Conservation (phyloP, 805 yeast species). For the Starmerella geochares region DNA sequence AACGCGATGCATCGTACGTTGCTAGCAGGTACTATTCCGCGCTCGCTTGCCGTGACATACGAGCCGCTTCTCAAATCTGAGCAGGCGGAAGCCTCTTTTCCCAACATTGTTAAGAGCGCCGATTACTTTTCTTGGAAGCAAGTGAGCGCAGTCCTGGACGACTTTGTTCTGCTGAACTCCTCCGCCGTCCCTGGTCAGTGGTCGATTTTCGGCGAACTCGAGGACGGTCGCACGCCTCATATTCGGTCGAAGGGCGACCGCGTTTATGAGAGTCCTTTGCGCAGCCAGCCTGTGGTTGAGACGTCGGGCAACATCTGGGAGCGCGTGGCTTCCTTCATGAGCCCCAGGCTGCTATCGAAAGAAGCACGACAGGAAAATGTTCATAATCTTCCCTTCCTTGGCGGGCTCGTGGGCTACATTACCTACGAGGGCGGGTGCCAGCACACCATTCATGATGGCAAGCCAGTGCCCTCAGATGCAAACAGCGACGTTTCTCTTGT, state of each 20-base stretch:
- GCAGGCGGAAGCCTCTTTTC: background rate
- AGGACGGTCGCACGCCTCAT: conserved; percentile 16
- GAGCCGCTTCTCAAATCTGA: background rate
- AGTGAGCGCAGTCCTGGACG: conserved; percentile 26
- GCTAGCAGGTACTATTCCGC: conserved; percentile 8
- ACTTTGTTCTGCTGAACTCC: conserved; percentile 59
- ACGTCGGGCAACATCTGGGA: conserved; percentile 11
- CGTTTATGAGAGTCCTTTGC: conserved; percentile 19
- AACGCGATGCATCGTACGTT: conserved; percentile 24
- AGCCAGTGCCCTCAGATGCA: conserved; percentile 11
- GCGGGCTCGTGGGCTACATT: conserved; percentile 81
- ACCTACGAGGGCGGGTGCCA: conserved; percentile 68
- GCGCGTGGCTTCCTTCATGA: conserved; percentile 20
- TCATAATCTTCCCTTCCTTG: conserved; percentile 58
- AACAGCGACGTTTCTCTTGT: conserved; percentile 26
- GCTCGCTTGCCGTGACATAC: conserved; percentile 4
- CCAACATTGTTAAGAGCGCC: background rate
- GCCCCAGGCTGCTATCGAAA: conserved; percentile 24
- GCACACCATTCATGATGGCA: conserved; percentile 6
- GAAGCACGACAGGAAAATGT: conserved; percentile 21
- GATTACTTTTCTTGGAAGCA: conserved; percentile 7
- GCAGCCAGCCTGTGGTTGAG: background rate
- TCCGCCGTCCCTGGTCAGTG: conserved; percentile 79
- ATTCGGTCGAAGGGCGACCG: conserved; percentile 18
- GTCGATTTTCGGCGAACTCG: conserved; percentile 65